These are phyloP conservation scores for Fusarium verrucosum DNA, from an alignment of 2,329 filamentous ascomycete genomes.

Conservation along the genomic window DNA sequence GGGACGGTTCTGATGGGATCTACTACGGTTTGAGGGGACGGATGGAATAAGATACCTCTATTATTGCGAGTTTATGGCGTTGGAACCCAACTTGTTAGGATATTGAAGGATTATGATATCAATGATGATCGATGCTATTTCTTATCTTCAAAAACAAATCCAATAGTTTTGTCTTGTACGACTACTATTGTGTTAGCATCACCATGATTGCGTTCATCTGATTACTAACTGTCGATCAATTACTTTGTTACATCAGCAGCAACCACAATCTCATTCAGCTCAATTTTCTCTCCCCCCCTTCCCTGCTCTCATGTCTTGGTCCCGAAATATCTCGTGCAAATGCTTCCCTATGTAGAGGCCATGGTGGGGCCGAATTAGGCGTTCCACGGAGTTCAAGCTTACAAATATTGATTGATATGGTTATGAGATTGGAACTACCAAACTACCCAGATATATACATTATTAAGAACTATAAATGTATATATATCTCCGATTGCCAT, in stretches of 20 bases:
- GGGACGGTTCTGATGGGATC: slow-evolving; percentile 39
- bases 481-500: background rate
- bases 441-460: too few relatives aligned
- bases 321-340: background rate
- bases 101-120: background rate
- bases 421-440: too few relatives aligned
- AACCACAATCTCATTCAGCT: background rate
- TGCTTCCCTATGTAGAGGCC: background rate
- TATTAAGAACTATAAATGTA: background rate
- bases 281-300: background rate
- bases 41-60: background rate
- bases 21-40: slow-evolving; percentile 25
- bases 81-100: background rate
- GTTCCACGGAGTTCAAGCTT: slow-evolving; percentile 22
- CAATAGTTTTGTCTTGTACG: background rate
- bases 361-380: slow-evolving; percentile 11
- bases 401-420: slow-evolving; percentile 26
- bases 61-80: background rate
- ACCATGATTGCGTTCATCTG: background rate
- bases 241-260: slow-evolving; percentile 2
- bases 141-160: background rate
- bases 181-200: background rate
- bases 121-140: background rate
- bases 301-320: background rate
- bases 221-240: background rate